phyloP scores from a whole-genome alignment of 768 basidiomycete genomes.

The Tylopilus cervinicoccineus region DNA sequence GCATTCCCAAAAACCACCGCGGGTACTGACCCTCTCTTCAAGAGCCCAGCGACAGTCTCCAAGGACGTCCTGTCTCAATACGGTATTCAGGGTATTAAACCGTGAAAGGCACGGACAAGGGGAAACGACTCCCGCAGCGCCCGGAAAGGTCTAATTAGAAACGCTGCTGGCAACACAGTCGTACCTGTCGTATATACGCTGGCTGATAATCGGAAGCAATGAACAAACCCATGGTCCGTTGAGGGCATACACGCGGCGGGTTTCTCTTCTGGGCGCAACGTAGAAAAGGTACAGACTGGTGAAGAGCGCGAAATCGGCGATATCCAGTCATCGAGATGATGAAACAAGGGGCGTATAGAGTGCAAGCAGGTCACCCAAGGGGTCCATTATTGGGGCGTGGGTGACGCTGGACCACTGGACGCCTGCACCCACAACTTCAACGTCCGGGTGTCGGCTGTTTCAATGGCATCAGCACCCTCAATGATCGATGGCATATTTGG shows the following conservation, averaged over 20 bases:
- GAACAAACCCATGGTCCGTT: not conserved
- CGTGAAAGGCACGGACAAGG: not conserved
- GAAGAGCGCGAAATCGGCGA: not conserved
- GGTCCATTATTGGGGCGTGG: not conserved
- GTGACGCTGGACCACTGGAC: not conserved
- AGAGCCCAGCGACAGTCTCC: constrained; percentile 68
- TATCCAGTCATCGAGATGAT: not conserved
- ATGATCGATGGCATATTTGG: not conserved
- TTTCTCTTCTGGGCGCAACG: not conserved
- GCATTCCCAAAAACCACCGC: constrained; percentile 91
- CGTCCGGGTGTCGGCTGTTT: not conserved
- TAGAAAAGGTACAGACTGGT: not conserved
- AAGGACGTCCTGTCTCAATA: constrained; percentile 58
- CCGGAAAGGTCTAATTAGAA: not conserved
- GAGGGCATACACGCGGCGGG: not conserved
- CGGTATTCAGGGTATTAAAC: constrained; percentile 44
- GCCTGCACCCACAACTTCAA: not conserved
- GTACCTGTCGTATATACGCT: not conserved
- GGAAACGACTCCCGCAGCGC: not conserved
- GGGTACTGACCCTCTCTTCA: constrained; percentile 85
- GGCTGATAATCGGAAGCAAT: not conserved
- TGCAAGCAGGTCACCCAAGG: not conserved
- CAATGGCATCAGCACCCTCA: not conserved
- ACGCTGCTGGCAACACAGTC: constrained; percentile 1
- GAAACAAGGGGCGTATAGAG: not conserved